Evolutionary conservation across 1,284 basidiomycete genomes (phyloP).

Genomic region (Wallemia ichthyophaga): DNA sequence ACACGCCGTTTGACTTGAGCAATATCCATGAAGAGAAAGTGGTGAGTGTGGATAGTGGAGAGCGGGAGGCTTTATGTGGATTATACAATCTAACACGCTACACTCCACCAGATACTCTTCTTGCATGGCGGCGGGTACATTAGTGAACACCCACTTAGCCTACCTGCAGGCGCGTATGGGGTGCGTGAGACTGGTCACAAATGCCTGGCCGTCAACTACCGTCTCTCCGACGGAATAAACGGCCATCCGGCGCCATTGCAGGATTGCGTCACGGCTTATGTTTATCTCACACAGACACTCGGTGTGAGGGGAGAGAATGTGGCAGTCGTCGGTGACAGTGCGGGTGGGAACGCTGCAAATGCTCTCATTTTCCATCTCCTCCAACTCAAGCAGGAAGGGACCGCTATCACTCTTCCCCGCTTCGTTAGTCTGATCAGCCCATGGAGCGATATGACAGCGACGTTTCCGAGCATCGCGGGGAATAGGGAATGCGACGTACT

Average conservation of each 20-base stretch:
- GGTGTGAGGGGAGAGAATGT: background rate
- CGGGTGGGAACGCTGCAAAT: background rate
- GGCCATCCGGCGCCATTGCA: background rate
- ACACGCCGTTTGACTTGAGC: background rate
- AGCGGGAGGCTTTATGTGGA: too few species aligned
- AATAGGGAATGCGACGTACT: background rate
- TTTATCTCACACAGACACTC: background rate
- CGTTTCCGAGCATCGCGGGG: background rate
- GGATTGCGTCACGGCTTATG: background rate
- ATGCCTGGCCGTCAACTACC: background rate
- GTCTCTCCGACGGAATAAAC: background rate
- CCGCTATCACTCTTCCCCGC: background rate
- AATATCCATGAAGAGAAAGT: background rate
- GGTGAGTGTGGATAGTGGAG: background rate
- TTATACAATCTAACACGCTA: too few species aligned
- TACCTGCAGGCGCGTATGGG: background rate
- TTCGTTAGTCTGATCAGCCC: background rate
- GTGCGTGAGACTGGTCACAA: background rate
- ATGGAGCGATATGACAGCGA: background rate
- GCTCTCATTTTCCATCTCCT: background rate
- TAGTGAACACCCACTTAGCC: background rate
- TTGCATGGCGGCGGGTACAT: background rate
- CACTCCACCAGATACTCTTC: background rate
- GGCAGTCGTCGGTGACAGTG: background rate
- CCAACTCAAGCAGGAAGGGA: background rate